Conservation (phyloP, 495 filamentous ascomycete genomes). For the Achaetomiella virescens region DNA sequence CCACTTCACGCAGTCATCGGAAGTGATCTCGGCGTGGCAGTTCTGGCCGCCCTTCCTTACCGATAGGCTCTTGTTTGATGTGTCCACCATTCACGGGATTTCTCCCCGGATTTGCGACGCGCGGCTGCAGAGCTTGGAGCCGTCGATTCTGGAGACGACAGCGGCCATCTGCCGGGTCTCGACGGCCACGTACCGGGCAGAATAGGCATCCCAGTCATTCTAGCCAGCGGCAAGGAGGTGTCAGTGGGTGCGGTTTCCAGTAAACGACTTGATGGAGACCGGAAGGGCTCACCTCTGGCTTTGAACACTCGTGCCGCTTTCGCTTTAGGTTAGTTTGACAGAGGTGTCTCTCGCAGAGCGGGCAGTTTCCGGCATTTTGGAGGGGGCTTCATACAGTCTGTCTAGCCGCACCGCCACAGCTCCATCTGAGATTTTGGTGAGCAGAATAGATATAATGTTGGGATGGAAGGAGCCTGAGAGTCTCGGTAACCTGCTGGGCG, state of each 20-base stretch:
- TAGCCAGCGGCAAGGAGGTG: neutral
- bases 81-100: neutral
- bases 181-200: neutral
- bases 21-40: constrained; percentile 23
- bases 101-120: neutral
- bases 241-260: neutral
- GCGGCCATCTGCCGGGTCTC: neutral
- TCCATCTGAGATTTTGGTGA: neutral
- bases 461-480: too few relatives aligned
- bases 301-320: neutral
- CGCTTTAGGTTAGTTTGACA: neutral
- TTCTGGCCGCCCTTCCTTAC: constrained; percentile 5
- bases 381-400: neutral
- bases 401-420: neutral
- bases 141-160: neutral
- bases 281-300: neutral
- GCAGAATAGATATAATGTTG: too few relatives aligned
- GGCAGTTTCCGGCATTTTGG: neutral
- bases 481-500: too few relatives aligned
- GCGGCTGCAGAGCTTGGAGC: neutral
- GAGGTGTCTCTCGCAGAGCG: neutral
- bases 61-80: neutral
- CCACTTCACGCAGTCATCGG: constrained; percentile 30
- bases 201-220: neutral
- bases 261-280: too few relatives aligned